Base-by-base conservation (phyloP, 345 rosid genomes). In the Bruguiera gymnorhiza region DNA sequence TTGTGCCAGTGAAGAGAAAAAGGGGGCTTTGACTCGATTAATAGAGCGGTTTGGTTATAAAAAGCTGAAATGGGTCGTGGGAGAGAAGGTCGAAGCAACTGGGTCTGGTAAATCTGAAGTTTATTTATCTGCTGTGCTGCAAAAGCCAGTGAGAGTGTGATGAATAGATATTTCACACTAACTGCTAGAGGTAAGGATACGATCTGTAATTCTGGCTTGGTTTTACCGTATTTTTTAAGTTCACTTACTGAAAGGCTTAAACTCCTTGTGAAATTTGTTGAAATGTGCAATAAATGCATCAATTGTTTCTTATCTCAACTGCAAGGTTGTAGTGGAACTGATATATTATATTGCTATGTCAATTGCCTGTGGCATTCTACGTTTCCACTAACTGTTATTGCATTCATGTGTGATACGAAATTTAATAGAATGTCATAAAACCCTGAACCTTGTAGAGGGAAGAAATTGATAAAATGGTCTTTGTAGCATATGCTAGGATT, bases 21-120 rank as follows among this genome's bases (percentile, higher is more conserved):
- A 86, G 84, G 82, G 74, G 67, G 78, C 73, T 20, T 74, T 95
- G 78, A 95, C 97, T 16, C 86, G 86, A 60, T 68, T 95, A 80
- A 85, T 92, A 0, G 99, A 95, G 86, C 85, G 79, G 64, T 89
- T 95, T 39, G 92, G 96, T 52, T 92, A 95, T 73, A 95, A 87
- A 83, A 95, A 95, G 84, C 82, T 95, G 69, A 95, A 92, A 77
- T 95, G 97, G 97, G 97, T 87, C 26, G 83, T 87, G 16, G 97
- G 99, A 24, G 98, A 92, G 85, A 92, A 92, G 74, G 57, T 57
- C 20, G 93, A 88, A 77, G 65, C 79, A 23, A 77, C 80, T 57
- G 84, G 79, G 8, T 67, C 79, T 0, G 84, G 85, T 32, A 87
- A 84, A 79, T 67, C 86, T 7, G 87, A 92, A 77, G 82, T 86